These are phyloP conservation scores for Nitzschia inconspicua DNA, from an alignment of 108 stramenopile species.

Conservation along the genomic window DNA sequence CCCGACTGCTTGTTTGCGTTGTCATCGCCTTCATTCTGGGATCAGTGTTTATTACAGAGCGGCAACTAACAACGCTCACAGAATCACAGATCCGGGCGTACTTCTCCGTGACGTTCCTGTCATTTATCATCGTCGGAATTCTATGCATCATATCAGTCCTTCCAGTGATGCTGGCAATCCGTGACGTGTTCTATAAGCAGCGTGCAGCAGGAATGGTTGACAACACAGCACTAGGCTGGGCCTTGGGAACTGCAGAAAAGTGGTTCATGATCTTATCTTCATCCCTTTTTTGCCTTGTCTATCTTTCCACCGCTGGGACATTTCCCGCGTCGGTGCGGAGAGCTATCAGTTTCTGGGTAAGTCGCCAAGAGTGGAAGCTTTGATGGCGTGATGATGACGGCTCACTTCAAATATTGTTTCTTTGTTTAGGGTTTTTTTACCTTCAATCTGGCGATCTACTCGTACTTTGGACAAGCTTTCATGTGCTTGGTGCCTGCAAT, in stretches of 20 bases:
- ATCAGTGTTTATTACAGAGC: conserved; percentile 44
- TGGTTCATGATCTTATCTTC: conserved; percentile 44
- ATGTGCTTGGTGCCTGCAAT: conserved; percentile 62
- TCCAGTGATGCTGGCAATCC: conserved; percentile 66
- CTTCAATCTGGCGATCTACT: conserved; percentile 69
- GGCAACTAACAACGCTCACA: conserved; percentile 16
- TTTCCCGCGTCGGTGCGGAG: conserved; percentile 25
- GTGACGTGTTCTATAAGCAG: conserved; percentile 73
- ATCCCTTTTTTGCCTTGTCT: conserved; percentile 25
- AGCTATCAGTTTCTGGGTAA: conserved; percentile 31
- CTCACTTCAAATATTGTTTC: not conserved
- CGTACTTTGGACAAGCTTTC: conserved; percentile 76
- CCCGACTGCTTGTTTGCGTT: conserved; percentile 47
- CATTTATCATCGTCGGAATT: conserved; percentile 65
- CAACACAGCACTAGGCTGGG: conserved; percentile 48
- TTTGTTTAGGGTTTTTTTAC: conserved; percentile 57
- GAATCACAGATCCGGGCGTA: conserved; percentile 35
- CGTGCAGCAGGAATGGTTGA: conserved; percentile 69
- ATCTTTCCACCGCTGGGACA: conserved; percentile 17
- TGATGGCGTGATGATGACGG: not conserved
- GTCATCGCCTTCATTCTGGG: conserved; percentile 63
- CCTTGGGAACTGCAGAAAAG: conserved; percentile 60
- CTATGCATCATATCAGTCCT: conserved; percentile 45
- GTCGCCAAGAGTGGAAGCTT: not conserved
- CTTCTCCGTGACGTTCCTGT: conserved; percentile 40